These are phyloP conservation scores for Fusarium sp. DNA, from an alignment of 2,329 filamentous ascomycete species.

Conservation along the genomic window DNA sequence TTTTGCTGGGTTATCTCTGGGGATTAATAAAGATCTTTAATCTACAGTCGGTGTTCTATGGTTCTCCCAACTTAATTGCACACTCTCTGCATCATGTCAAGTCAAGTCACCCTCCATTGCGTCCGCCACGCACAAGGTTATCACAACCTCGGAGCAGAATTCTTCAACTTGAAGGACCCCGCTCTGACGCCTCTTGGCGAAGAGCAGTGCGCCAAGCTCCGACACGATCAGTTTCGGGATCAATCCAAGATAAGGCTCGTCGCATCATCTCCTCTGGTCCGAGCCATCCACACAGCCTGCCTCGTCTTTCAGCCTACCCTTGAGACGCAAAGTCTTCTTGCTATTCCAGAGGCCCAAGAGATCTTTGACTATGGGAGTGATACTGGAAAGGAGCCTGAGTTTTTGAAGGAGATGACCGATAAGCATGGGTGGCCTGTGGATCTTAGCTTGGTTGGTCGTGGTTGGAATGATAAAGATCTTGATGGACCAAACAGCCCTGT, in stretches of 20 bases:
- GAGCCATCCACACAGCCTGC: conserved; percentile 26
- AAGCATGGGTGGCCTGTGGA: conserved; percentile 30
- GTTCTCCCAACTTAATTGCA: neutral
- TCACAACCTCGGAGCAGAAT: conserved; percentile 34
- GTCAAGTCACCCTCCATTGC: conserved; percentile 25
- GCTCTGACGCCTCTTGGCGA: conserved; percentile 30
- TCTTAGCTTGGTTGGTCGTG: conserved; percentile 12
- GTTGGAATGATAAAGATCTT: conserved; percentile 28
- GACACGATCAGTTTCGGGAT: conserved; percentile 26
- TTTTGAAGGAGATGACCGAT: neutral
- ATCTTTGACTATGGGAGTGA: conserved; percentile 32
- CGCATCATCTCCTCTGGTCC: conserved; percentile 23
- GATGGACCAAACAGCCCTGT: conserved; percentile 31
- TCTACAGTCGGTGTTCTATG: neutral
- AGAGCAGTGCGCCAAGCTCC: conserved; percentile 26
- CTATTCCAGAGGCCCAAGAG: conserved; percentile 33
- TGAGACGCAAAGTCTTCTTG: conserved; percentile 18
- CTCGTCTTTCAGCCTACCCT: conserved; percentile 23
- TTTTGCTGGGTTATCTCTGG: neutral
- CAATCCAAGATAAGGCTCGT: conserved; percentile 31
- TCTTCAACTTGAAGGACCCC: conserved; percentile 29
- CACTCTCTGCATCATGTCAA: conserved; percentile 5
- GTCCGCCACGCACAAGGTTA: conserved; percentile 31
- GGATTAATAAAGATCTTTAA: neutral
- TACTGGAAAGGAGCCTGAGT: conserved; percentile 9